Evolutionary conservation across 1,284 basidiomycete species (phyloP), one percentile per base, ranked within the genome.

Genomic region (Apiotrichum montevideense): DNA sequence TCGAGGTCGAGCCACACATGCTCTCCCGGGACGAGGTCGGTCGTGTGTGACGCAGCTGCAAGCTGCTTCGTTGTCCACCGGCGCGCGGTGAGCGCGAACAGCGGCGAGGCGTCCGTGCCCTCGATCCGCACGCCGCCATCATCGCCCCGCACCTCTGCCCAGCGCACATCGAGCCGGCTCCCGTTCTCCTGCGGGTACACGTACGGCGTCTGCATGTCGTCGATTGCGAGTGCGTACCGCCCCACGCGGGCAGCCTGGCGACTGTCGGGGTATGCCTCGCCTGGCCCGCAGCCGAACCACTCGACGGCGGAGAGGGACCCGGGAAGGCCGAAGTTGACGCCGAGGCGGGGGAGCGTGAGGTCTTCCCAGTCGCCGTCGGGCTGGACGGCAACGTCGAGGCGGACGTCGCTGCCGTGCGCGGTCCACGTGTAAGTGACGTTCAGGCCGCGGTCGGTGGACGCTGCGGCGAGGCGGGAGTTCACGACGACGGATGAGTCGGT

Each of bases 171-270:
- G 3, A 44, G 3, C 7, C 63, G 54, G 21, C 49, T 48, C 13
- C 63, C 63, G 49, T 65, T 65, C 55, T 65, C 63, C 52, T 65
- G 63, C 34, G 63, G 63, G 43, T 37, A 59, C 8, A 65, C 63
- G 51, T 65, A 65, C 29, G 57, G 56, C 41, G 61, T 63, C 57
- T 65, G 63, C 61, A 63, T 52, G 35, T 63, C 57, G 46, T 65
- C 61, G 55, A 65, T 56, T 5, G 54, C 14, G 9, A 35, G 14
- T 1, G 32, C n/a, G 33, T 56, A 59, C 21, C 13, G 14, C 15
- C 58, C 58, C 21, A 65, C 45, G 13, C 51, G 53, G 29, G 8
- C 50, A 1, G 58, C 58, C 5, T 33, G 14, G n/a, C 42, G 41
- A 13, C 58, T 55, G 51, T 66, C 64, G 15, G 58, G 51, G 51